Conservation (phyloP, 768 basidiomycete species). For the Fomitopsis pulvina region DNA sequence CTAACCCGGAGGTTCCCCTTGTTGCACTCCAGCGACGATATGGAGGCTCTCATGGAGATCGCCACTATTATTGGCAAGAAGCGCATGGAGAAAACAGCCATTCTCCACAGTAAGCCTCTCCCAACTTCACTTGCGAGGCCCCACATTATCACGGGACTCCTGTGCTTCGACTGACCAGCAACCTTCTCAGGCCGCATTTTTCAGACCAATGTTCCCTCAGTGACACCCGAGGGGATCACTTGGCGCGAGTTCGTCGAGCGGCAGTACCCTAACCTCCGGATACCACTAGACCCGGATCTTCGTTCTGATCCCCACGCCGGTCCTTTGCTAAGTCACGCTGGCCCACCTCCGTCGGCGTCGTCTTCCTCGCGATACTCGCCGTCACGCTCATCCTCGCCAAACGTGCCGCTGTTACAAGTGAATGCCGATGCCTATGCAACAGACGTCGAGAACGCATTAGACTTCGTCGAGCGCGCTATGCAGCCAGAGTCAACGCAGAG, state of each 20-base stretch:
- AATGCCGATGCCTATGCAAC: slow-evolving; percentile 35
- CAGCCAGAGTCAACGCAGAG: slow-evolving; percentile 74
- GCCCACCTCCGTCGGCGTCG: slow-evolving; percentile 28
- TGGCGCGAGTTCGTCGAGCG: slow-evolving; percentile 72
- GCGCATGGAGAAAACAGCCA: slow-evolving; percentile 79
- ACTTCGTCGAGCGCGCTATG: slow-evolving; percentile 68
- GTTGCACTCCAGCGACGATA: slow-evolving; percentile 90
- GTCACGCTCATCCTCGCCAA: slow-evolving; percentile 18
- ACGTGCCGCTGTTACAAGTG: slow-evolving; percentile 21
- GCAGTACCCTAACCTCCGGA: slow-evolving; percentile 66
- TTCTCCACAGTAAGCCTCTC: slow-evolving; percentile 66
- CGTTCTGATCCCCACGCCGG: slow-evolving; percentile 47
- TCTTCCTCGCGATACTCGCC: slow-evolving; percentile 20
- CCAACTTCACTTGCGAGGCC: too few relatives aligned
- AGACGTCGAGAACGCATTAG: slow-evolving; percentile 63
- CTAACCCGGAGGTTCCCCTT: slow-evolving; percentile 88
- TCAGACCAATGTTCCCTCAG: slow-evolving; percentile 80
- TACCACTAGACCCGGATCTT: slow-evolving; percentile 42
- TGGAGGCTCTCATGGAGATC: slow-evolving; percentile 94
- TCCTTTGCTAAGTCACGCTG: slow-evolving; percentile 19
- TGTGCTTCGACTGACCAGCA: slow-evolving; percentile 1
- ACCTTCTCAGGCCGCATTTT: slow-evolving; percentile 70
- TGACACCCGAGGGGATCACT: slow-evolving; percentile 57
- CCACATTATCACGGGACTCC: too few relatives aligned
- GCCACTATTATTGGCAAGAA: slow-evolving; percentile 78